Evolutionary conservation across 805 yeast genomes (phyloP).

Genomic region (Dipodascopsis tothii): DNA sequence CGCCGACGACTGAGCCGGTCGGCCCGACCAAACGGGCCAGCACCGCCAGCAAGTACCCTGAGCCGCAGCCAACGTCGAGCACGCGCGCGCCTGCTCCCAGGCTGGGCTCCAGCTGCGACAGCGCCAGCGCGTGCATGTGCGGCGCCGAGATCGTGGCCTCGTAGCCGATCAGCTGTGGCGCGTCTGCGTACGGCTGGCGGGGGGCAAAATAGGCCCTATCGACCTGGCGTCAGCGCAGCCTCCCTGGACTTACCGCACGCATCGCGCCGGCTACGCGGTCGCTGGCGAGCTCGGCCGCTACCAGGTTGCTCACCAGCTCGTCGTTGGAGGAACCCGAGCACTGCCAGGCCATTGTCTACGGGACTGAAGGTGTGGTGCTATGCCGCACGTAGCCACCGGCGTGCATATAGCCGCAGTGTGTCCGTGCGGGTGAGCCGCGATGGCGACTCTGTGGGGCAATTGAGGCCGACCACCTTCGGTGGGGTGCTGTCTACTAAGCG

Average conservation of each 20-base stretch:
- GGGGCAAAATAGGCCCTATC: slow-evolving; percentile 19
- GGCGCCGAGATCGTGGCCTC: slow-evolving; percentile 25
- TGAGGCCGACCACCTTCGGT: too few species aligned
- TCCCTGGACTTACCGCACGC: neutral
- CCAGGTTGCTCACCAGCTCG: slow-evolving; percentile 15
- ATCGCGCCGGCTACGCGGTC: slow-evolving; percentile 14
- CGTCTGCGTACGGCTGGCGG: slow-evolving; percentile 17
- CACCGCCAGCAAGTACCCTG: slow-evolving; percentile 22
- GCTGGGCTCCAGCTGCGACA: slow-evolving; percentile 9
- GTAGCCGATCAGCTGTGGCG: slow-evolving; percentile 20
- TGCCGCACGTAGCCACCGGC: too few species aligned
- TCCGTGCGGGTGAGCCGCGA: too few species aligned
- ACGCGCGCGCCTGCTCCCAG: slow-evolving; percentile 18
- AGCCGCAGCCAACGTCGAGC: slow-evolving; percentile 22
- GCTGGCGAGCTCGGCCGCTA: slow-evolving; percentile 2
- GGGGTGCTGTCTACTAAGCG: too few species aligned
- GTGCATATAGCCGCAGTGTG: too few species aligned
- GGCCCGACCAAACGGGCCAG: slow-evolving; percentile 15
- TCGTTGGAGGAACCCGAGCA: slow-evolving; percentile 10
- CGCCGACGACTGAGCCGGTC: slow-evolving; percentile 14
- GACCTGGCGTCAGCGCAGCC: neutral
- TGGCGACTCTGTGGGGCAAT: too few species aligned
- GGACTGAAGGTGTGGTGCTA: too few species aligned
- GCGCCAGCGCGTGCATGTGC: slow-evolving; percentile 23
- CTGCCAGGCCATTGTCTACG: slow-evolving; percentile 23